phyloP scores from a whole-genome alignment of 164 flowering plant species.

The Dillenia turbinata region DNA sequence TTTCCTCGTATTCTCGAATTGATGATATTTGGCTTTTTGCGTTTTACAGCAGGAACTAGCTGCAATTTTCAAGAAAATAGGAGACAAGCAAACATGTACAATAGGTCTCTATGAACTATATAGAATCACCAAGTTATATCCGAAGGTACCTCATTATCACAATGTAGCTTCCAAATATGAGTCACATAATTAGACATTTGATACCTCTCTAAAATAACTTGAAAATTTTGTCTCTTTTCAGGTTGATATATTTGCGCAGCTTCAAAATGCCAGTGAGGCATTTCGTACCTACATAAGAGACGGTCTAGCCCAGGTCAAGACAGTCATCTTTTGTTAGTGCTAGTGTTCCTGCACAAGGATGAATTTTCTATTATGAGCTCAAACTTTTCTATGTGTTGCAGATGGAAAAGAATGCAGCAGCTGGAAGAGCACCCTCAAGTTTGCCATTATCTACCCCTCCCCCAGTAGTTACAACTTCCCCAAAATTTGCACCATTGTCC shows the following conservation, averaged over 20 bases:
- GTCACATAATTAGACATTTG: too few species aligned
- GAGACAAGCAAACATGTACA: conserved; percentile 95
- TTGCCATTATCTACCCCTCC: conserved; percentile 93
- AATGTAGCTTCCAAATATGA: too few species aligned
- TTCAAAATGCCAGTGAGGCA: conserved; percentile 99
- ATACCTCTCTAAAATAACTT: too few species aligned
- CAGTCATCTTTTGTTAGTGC: background rate
- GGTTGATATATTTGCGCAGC: conserved; percentile 98
- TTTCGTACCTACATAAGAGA: conserved; percentile 97
- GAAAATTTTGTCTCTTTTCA: conserved; percentile 16
- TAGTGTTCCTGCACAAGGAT: too few species aligned
- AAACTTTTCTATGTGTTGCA: conserved; percentile 22
- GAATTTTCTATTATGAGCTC: too few species aligned
- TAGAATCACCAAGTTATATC: conserved; percentile 90
- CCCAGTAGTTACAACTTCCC: conserved; percentile 65
- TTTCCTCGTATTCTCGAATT: background rate
- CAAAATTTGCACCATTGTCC: conserved; percentile 73
- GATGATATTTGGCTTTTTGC: background rate
- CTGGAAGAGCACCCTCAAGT: conserved; percentile 92
- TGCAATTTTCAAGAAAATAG: conserved; percentile 97
- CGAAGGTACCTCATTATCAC: conserved; percentile 49
- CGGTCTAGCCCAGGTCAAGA: conserved; percentile 85
- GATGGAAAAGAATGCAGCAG: conserved; percentile 98
- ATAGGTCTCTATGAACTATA: conserved; percentile 90
- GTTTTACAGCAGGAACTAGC: conserved; percentile 90